Evolutionary conservation across 371 early-diverging fungal species (phyloP).

Genomic region (Mucor sp.): DNA sequence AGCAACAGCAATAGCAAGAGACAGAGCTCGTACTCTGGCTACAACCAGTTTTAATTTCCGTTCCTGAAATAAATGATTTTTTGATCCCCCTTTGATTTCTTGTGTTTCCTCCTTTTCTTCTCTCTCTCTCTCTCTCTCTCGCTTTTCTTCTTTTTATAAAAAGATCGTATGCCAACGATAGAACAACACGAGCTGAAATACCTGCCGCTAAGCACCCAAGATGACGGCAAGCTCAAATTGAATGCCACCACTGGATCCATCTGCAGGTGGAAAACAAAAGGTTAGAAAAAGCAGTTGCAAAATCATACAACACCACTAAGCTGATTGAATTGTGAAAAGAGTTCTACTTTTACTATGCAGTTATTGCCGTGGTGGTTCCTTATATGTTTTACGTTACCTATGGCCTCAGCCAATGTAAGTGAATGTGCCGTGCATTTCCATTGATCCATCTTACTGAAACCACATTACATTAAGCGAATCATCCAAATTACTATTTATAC

Average conservation of each 20-base stretch:
- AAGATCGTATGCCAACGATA: slow-evolving; percentile 2
- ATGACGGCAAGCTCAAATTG: neutral
- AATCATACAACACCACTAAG: neutral
- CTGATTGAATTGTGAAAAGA: slow-evolving; percentile 33
- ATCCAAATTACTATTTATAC: slow-evolving; percentile 63
- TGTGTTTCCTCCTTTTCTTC: neutral
- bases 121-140: neutral
- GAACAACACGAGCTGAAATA: slow-evolving; percentile 1
- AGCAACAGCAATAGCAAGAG: slow-evolving; percentile 5
- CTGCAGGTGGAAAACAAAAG: slow-evolving; percentile 45
- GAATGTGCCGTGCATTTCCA: neutral
- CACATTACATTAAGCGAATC: slow-evolving; percentile 9
- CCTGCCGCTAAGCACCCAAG: neutral
- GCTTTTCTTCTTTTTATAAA: neutral
- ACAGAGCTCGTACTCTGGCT: slow-evolving; percentile 6
- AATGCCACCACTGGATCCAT: neutral
- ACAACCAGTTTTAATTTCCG: slow-evolving; percentile 6
- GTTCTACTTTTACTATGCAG: slow-evolving; percentile 75
- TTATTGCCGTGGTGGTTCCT: slow-evolving; percentile 57
- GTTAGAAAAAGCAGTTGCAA: slow-evolving; percentile 11
- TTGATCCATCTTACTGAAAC: neutral
- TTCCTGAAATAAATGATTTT: slow-evolving; percentile 5
- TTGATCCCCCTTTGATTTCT: neutral
- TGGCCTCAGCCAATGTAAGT: slow-evolving; percentile 59
- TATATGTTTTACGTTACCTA: slow-evolving; percentile 70